Evolutionary conservation across 140 eudicot genomes (phyloP).

Genomic region (Flaveria floridana): DNA sequence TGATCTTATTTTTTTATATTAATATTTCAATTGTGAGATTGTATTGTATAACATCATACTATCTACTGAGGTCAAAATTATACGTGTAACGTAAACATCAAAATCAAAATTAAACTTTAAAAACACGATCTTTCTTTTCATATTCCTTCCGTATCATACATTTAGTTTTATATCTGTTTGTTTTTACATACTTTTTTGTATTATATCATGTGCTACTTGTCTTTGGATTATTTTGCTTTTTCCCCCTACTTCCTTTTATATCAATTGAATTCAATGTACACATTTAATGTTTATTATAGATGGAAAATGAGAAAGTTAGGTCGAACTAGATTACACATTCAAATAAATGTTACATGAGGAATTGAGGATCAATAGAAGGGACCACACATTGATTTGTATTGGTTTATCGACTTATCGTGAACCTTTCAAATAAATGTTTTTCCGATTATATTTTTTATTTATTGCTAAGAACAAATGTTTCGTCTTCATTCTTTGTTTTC

Average conservation of each 20-base stretch:
- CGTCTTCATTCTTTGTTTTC: not conserved
- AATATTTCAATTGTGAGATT: no score
- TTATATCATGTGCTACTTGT: no score
- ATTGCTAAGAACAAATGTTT: constrained; percentile 2
- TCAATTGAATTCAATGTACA: not conserved
- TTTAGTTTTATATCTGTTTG: not conserved
- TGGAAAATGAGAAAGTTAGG: not conserved
- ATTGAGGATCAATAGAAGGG: not conserved
- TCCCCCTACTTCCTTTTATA: not conserved
- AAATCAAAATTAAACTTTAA: not conserved
- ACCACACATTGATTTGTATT: not conserved
- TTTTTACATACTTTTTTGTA: not conserved
- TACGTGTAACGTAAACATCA: no score
- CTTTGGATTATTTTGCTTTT: no score
- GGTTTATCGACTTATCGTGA: not conserved
- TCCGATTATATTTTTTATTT: not conserved
- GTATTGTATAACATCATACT: no score
- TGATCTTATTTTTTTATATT: no score
- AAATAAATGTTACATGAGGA: not conserved
- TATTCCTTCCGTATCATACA: not conserved
- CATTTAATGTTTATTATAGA: not conserved
- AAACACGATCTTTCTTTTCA: not conserved
- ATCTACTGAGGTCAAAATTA: no score
- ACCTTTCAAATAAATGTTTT: not conserved
- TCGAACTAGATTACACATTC: not conserved